Conservation (phyloP, 2,329 filamentous ascomycete genomes). For the Pochonia chlamydosporia region DNA sequence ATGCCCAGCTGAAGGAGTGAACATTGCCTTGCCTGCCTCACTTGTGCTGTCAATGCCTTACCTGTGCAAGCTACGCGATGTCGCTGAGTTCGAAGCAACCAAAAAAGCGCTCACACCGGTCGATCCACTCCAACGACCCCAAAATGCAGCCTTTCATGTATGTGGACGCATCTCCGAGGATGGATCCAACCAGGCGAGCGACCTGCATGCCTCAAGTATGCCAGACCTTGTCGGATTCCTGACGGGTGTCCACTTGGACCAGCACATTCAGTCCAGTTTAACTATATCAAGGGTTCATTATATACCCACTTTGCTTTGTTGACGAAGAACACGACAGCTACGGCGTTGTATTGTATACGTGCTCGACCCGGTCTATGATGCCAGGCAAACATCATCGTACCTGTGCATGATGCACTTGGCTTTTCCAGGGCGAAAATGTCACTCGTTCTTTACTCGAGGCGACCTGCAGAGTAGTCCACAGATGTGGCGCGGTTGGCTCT, state of each 20-base stretch:
- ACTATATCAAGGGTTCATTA: slow-evolving; percentile 3
- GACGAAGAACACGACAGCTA: neutral
- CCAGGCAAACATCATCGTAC: slow-evolving; percentile 6
- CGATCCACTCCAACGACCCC: slow-evolving; percentile 5
- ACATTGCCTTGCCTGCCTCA: neutral
- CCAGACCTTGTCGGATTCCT: neutral
- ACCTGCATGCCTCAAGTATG: slow-evolving; percentile 4
- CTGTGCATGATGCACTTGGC: slow-evolving; percentile 7
- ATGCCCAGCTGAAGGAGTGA: neutral
- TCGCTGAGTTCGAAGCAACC: neutral
- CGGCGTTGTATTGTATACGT: neutral
- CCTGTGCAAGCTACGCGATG: neutral
- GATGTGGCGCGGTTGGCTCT: neutral
- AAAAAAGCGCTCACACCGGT: slow-evolving; percentile 1
- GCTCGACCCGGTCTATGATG: slow-evolving; percentile 7
- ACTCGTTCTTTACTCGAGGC: neutral
- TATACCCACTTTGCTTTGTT: slow-evolving; percentile 4
- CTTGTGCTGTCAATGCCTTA: neutral
- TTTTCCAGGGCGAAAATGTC: neutral
- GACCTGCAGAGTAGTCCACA: neutral
- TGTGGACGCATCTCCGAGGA: slow-evolving; percentile 8
- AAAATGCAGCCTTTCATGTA: slow-evolving; percentile 7
- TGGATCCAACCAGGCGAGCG: slow-evolving; percentile 5
- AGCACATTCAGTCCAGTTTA: neutral
- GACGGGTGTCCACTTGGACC: slow-evolving; percentile 3